Conservation (phyloP, 1,284 basidiomycete genomes). For the Ustilago esculenta region DNA sequence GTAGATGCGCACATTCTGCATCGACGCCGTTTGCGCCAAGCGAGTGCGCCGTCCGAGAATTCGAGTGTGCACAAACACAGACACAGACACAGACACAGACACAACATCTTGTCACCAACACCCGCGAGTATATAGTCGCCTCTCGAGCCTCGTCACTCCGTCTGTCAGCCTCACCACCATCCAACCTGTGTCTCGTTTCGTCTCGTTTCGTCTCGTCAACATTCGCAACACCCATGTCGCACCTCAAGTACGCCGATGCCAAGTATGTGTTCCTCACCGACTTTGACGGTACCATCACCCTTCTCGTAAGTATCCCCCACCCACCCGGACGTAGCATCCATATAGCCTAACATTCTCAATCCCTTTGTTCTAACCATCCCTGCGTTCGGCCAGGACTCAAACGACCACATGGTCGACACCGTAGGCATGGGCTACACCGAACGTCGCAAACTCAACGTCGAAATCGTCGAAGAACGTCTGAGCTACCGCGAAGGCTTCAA, state of each 20-base stretch:
- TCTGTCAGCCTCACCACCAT: too few relatives aligned
- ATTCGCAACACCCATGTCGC: conserved; percentile 40
- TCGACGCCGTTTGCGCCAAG: too few relatives aligned
- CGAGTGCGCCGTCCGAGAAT: too few relatives aligned
- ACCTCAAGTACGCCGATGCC: conserved; percentile 62
- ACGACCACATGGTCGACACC: conserved; percentile 67
- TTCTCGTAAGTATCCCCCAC: conserved; percentile 37
- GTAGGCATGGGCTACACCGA: conserved; percentile 66
- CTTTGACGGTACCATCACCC: conserved; percentile 64
- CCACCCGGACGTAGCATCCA: not conserved
- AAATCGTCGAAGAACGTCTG: conserved; percentile 62
- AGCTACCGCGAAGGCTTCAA: conserved; percentile 66
- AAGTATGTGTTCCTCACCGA: conserved; percentile 66
- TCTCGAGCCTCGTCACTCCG: too few relatives aligned
- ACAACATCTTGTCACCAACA: too few relatives aligned
- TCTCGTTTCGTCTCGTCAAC: too few relatives aligned
- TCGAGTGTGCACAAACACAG: too few relatives aligned
- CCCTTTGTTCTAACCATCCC: not conserved
- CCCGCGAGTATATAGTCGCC: too few relatives aligned
- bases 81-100: too few relatives aligned
- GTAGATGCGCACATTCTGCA: too few relatives aligned
- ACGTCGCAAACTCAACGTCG: conserved; percentile 66
- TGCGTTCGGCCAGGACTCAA: conserved; percentile 52
- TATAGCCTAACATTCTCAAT: too few relatives aligned
- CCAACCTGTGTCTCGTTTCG: not conserved